phyloP scores from a whole-genome alignment of 108 stramenopile species.

The Licmophora abbreviata region DNA sequence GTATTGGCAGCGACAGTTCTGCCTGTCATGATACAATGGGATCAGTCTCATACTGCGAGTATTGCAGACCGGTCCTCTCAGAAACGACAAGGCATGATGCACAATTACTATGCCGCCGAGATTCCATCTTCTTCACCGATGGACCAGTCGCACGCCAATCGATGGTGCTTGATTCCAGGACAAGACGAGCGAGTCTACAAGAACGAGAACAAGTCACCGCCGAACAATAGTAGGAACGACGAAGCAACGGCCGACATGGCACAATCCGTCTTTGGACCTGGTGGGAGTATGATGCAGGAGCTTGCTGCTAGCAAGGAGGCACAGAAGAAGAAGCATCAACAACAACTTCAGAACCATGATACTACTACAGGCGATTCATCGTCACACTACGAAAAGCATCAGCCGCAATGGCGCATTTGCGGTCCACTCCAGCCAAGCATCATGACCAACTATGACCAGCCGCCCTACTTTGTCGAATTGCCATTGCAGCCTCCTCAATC shows the following conservation, averaged over 20 bases:
- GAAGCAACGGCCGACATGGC: too few relatives aligned
- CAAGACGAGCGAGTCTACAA: not conserved
- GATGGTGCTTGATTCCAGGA: conserved; percentile 5
- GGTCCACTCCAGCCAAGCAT: conserved; percentile 1
- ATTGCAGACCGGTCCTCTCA: too few relatives aligned
- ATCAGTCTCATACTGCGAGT: conserved; percentile 12
- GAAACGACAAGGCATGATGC: not conserved
- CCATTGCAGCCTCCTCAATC: conserved; percentile 2
- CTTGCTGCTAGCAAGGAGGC: not conserved
- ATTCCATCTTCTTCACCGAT: not conserved
- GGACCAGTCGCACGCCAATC: conserved; percentile 1
- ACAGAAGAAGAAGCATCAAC: not conserved
- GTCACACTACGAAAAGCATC: not conserved
- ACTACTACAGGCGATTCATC: not conserved
- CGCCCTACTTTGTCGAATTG: conserved; percentile 9
- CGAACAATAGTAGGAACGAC: too few relatives aligned
- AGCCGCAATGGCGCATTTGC: conserved; percentile 1
- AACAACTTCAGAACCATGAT: not conserved
- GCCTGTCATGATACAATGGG: conserved; percentile 5
- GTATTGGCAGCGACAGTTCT: too few relatives aligned
- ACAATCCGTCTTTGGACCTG: too few relatives aligned
- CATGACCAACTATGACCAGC: conserved; percentile 3
- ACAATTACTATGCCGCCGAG: not conserved
- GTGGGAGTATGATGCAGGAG: too few relatives aligned
- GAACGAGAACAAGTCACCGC: not conserved